Percentiles rank a stretch among this genome's conserved stretches.
Evolutionary conservation across 2,329 filamentous ascomycete species (phyloP).

Genomic region (Gaeumannomyces sp.): DNA sequence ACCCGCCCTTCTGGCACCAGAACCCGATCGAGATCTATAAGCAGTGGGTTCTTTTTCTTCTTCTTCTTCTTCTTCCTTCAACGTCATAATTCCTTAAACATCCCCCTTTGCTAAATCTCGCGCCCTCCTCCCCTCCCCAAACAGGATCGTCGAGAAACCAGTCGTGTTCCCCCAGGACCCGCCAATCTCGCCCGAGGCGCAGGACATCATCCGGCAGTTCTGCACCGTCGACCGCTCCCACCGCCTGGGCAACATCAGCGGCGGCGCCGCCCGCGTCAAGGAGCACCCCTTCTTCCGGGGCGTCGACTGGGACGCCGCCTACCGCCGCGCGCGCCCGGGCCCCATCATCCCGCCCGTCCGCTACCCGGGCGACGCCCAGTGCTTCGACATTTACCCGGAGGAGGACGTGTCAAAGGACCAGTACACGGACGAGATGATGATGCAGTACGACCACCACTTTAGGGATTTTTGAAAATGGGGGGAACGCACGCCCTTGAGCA

Average conservation of each 20-base stretch:
- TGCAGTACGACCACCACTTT: conserved; percentile 66
- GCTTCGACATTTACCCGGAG: conserved; percentile 79
- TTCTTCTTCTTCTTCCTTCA: background rate
- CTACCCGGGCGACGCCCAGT: conserved; percentile 68
- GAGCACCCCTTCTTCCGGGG: conserved; percentile 68
- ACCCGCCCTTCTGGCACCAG: conserved; percentile 81
- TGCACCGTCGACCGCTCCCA: conserved; percentile 75
- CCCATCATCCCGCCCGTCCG: conserved; percentile 72
- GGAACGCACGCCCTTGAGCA: background rate
- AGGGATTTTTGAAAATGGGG: conserved; percentile 58
- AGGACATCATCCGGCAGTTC: conserved; percentile 68
- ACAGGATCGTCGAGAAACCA: conserved; percentile 71
- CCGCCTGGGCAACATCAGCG: conserved; percentile 71
- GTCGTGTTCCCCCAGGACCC: conserved; percentile 67
- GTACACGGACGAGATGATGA: conserved; percentile 63
- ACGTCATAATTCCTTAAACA: too few species aligned
- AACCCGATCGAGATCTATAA: conserved; percentile 86
- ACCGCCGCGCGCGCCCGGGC: conserved; percentile 56
- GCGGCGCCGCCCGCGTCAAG: conserved; percentile 67
- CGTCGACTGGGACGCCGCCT: conserved; percentile 69
- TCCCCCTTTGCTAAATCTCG: background rate
- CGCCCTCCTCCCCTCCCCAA: background rate
- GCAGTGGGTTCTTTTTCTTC: conserved; percentile 42
- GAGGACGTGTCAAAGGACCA: conserved; percentile 58
- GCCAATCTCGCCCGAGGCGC: conserved; percentile 58